Evolutionary conservation across 352 stramenopile species (phyloP).

Genomic region (Phytophthora pini): DNA sequence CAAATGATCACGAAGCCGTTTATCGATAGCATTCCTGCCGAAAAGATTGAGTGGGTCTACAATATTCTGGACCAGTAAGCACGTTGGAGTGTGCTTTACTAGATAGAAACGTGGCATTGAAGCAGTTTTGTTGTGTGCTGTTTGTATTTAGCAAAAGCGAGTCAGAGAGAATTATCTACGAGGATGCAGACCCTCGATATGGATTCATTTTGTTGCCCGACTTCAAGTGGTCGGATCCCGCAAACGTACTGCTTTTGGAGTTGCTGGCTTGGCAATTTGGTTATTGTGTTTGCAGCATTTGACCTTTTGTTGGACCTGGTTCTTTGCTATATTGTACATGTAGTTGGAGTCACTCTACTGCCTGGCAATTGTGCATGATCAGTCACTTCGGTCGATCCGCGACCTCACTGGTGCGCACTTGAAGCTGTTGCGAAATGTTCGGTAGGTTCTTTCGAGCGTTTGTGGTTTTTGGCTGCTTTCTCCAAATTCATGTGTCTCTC

Average conservation of each 20-base stretch:
- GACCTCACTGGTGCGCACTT: slow-evolving; percentile 73
- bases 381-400: slow-evolving; percentile 73
- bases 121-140: slow-evolving; percentile 5
- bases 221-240: slow-evolving; percentile 83
- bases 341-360: slow-evolving; percentile 86
- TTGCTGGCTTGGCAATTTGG: background rate
- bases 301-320: background rate
- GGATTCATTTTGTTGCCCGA: slow-evolving; percentile 86
- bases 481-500: too few relatives aligned
- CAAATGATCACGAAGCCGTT: slow-evolving; percentile 71
- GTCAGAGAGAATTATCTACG: slow-evolving; percentile 80
- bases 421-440: slow-evolving; percentile 72
- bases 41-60: slow-evolving; percentile 90
- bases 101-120: background rate
- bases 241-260: slow-evolving; percentile 46
- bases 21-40: slow-evolving; percentile 75
- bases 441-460: slow-evolving; percentile 35
- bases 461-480: background rate
- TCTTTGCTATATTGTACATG: background rate
- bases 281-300: background rate
- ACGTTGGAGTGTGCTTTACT: background rate
- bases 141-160: slow-evolving; percentile 68
- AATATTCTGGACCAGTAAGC: slow-evolving; percentile 90
- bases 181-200: slow-evolving; percentile 62
- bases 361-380: slow-evolving; percentile 81